These are phyloP conservation scores for Amanita pallidorosea DNA, from an alignment of 768 basidiomycete genomes.

Conservation along the genomic window DNA sequence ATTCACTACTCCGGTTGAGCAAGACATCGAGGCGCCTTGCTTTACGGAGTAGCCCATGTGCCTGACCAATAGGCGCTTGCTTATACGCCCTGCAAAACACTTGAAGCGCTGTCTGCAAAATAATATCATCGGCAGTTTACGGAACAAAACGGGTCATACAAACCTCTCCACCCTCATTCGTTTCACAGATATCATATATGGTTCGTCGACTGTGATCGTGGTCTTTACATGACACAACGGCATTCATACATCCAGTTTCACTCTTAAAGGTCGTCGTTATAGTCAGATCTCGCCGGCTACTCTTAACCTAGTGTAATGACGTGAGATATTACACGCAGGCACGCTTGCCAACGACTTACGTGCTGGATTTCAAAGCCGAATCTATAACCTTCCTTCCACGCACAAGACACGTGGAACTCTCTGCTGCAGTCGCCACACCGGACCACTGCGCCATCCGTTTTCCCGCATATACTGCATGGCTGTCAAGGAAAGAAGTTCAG, in stretches of 20 bases:
- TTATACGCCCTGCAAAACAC: conserved; percentile 83
- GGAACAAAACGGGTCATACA: background rate
- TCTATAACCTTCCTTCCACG: conserved; percentile 72
- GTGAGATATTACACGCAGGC: background rate
- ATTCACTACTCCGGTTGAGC: conserved; percentile 25
- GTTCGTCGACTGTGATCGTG: conserved; percentile 56
- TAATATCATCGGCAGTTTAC: background rate
- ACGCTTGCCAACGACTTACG: conserved; percentile 28
- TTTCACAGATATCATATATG: conserved; percentile 79
- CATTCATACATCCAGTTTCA: conserved; percentile 67
- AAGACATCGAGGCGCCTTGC: conserved; percentile 75
- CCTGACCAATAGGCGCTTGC: conserved; percentile 55
- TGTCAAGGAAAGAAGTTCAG: conserved; percentile 18
- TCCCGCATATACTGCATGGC: conserved; percentile 70
- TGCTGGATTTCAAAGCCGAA: conserved; percentile 92
- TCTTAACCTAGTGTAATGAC: conserved; percentile 48
- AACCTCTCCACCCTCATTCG: conserved; percentile 76
- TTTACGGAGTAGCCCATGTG: conserved; percentile 83
- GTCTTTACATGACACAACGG: conserved; percentile 69
- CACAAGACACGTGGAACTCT: conserved; percentile 85
- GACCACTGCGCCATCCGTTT: conserved; percentile 67
- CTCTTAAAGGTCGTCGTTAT: conserved; percentile 66
- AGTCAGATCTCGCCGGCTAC: conserved; percentile 58
- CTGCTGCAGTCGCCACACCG: conserved; percentile 74
- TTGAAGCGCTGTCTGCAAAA: conserved; percentile 73